Evolutionary conservation across 306 rosid species (phyloP).

Genomic region (Medicago arabica): DNA sequence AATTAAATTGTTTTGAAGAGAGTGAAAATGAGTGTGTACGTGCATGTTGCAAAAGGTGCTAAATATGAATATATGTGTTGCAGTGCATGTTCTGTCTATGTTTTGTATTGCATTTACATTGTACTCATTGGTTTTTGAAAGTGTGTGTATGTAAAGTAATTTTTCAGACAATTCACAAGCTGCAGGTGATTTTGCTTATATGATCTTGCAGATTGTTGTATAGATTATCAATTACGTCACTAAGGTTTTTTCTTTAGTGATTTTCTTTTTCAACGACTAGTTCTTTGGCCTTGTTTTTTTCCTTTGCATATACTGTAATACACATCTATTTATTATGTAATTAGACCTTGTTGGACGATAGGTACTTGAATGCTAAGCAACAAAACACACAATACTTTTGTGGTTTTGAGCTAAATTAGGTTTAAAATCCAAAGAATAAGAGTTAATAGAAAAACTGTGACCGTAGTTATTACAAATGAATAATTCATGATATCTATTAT

Average conservation of each 20-base stretch:
- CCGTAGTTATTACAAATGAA: too few relatives aligned
- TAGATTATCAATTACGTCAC: not conserved
- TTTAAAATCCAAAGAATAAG: too few relatives aligned
- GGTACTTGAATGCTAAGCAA: not conserved
- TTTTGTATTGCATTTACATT: not conserved
- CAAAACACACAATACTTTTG: not conserved
- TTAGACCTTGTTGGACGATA: not conserved
- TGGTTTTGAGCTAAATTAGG: not conserved
- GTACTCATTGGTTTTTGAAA: not conserved
- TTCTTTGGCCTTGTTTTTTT: too few relatives aligned
- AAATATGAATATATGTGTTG: not conserved
- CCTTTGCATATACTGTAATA: not conserved
- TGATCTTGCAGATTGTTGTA: slow-evolving; percentile 12
- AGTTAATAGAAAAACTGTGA: too few relatives aligned
- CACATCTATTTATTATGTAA: not conserved
- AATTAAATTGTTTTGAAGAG: not conserved
- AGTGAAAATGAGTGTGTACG: not conserved
- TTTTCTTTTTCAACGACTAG: not conserved
- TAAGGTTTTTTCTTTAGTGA: not conserved
- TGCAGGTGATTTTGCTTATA: not conserved
- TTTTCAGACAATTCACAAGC: slow-evolving; percentile 12
- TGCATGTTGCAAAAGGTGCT: not conserved
- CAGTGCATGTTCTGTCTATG: not conserved
- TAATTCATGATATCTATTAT: too few relatives aligned
- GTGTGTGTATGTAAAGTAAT: slow-evolving; percentile 8